Base-by-base conservation (phyloP, 2,329 filamentous ascomycete species). In the Hymenoscyphus scutula region DNA sequence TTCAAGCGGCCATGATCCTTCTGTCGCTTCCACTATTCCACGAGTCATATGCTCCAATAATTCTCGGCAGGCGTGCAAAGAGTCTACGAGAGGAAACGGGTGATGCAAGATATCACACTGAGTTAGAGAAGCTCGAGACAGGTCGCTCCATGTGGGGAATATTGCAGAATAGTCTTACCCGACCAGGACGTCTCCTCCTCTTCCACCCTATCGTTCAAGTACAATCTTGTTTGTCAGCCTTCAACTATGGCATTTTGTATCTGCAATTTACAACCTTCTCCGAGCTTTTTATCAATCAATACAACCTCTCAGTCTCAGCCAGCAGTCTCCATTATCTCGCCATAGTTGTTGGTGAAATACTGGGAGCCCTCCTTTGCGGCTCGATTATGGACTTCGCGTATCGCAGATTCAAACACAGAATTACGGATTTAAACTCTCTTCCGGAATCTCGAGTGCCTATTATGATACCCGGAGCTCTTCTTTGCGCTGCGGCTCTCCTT, bases 381-480 rank as follows among this genome's bases (percentile, higher is more conserved):
- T 19, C n/a, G 10, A n/a, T 45, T 7, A 45, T 45, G n/a, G 38
- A 45, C 17, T 45, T n/a, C 13, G 17, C n/a, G 3, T 45, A 45
- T 19, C 17, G n/a, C 17, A 45, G 38, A 45, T 19, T 45, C n/a
- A 19, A n/a, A n/a, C 84, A 0, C 84, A 88, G 65, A 69, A 80
- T n/a, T 45, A n/a, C 17, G 1, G n/a, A 45, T 10, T 7, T 7
- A n/a, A 45, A 45, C 19, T n/a, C 38, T 85, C 23, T 76, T 34
- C 87, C 87, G 0, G 87, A 90, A 66, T 85, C 83, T 68, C 82
- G 87, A 13, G 76, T 87, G 0, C 86, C 85, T 0, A 74, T 87
- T 0, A 82, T 86, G 74, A 68, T 84, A 15, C 76, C 82, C 0
- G 82, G 81, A 0, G 79, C 79, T 0, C 53, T 88, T 0, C 63